phyloP scores from a whole-genome alignment of 2,329 filamentous ascomycete species.

The Beauveria sp. region DNA sequence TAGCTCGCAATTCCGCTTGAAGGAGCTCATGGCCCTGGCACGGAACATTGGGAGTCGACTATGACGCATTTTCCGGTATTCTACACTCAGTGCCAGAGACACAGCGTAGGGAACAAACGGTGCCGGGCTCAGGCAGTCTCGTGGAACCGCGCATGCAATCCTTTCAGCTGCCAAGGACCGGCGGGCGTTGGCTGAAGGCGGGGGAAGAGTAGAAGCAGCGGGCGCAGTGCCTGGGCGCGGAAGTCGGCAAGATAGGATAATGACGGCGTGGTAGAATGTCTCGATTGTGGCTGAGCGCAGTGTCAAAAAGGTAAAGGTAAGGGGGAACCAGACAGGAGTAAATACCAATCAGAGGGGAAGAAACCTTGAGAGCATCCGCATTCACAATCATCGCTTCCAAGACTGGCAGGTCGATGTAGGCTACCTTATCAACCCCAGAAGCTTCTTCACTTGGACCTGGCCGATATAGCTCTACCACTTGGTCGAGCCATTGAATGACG shows the following conservation, averaged over 20 bases:
- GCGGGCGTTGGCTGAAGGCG: slow-evolving; percentile 45
- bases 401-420: slow-evolving; percentile 46
- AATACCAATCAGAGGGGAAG: slow-evolving; percentile 43
- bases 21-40: slow-evolving; percentile 44
- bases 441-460: slow-evolving; percentile 38
- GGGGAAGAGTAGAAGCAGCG: slow-evolving; percentile 36
- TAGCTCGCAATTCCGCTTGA: slow-evolving; percentile 46
- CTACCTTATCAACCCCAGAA: slow-evolving; percentile 34
- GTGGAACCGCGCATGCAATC: slow-evolving; percentile 46
- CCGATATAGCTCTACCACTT: slow-evolving; percentile 53
- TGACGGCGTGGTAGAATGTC: slow-evolving; percentile 56
- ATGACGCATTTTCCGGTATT: slow-evolving; percentile 57
- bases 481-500: slow-evolving; percentile 48
- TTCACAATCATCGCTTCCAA: slow-evolving; percentile 51
- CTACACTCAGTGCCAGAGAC: slow-evolving; percentile 52
- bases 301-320: background rate
- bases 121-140: slow-evolving; percentile 44
- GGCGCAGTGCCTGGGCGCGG: slow-evolving; percentile 32
- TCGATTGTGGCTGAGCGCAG: slow-evolving; percentile 47
- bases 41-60: slow-evolving; percentile 53
- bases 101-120: slow-evolving; percentile 56
- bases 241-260: slow-evolving; percentile 54
- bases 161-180: slow-evolving; percentile 51
- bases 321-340: background rate
- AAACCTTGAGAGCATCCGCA: slow-evolving; percentile 41